These are phyloP conservation scores for Termitomyces sp. DNA, from an alignment of 768 basidiomycete species.

Conservation along the genomic window DNA sequence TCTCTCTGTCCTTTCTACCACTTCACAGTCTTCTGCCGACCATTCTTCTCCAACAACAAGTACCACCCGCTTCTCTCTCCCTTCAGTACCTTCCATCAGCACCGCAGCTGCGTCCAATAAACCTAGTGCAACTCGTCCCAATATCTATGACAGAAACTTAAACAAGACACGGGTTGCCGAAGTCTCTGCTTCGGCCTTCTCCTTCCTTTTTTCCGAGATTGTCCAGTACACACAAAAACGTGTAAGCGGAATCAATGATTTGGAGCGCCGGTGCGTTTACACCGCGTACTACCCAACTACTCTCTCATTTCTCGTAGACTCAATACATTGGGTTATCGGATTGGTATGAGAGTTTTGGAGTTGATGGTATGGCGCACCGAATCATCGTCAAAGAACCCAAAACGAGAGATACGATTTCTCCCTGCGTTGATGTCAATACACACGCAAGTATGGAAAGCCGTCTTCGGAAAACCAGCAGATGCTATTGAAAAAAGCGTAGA, in stretches of 20 bases:
- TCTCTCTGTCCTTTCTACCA: slow-evolving; percentile 63
- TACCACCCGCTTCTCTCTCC: slow-evolving; percentile 70
- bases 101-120: slow-evolving; percentile 35
- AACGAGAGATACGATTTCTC: slow-evolving; percentile 87
- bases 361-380: slow-evolving; percentile 80
- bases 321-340: slow-evolving; percentile 90
- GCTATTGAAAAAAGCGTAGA: slow-evolving; percentile 95
- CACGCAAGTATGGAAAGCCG: slow-evolving; percentile 91
- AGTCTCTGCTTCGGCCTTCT: slow-evolving; percentile 79
- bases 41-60: slow-evolving; percentile 53
- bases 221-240: slow-evolving; percentile 96
- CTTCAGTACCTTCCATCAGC: slow-evolving; percentile 32
- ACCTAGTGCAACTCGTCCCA: slow-evolving; percentile 49
- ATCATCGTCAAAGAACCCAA: slow-evolving; percentile 80
- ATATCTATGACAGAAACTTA: slow-evolving; percentile 85
- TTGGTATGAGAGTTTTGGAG: slow-evolving; percentile 84
- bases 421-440: slow-evolving; percentile 93
- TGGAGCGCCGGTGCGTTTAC: slow-evolving; percentile 77
- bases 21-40: slow-evolving; percentile 51
- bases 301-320: slow-evolving; percentile 45
- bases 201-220: slow-evolving; percentile 90
- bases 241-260: slow-evolving; percentile 90
- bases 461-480: slow-evolving; percentile 92
- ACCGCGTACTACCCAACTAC: neutral
- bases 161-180: slow-evolving; percentile 86